Evolutionary conservation across 768 basidiomycete genomes (phyloP).

Genomic region (Cystofilobasidium capitatum): DNA sequence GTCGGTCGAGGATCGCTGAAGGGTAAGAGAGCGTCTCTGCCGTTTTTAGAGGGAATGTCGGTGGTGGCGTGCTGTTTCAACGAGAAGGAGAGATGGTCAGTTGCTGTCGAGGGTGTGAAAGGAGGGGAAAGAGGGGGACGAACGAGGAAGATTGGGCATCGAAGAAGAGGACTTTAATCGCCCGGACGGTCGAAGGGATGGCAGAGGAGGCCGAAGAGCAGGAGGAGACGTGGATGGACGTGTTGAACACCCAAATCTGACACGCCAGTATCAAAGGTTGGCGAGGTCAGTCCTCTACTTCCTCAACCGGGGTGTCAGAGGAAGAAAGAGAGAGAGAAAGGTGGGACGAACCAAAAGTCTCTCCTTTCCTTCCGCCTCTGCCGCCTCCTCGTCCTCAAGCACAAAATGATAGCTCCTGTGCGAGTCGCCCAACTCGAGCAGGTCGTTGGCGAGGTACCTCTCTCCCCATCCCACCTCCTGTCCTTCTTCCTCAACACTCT

Average conservation of each 20-base stretch:
- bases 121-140: background rate
- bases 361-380: slow-evolving; percentile 61
- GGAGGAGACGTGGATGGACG: slow-evolving; percentile 70
- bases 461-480: too few relatives aligned
- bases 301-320: background rate
- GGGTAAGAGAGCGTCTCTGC: slow-evolving; percentile 84
- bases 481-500: too few relatives aligned
- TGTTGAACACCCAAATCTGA: slow-evolving; percentile 93
- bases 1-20: slow-evolving; percentile 58
- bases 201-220: slow-evolving; percentile 49
- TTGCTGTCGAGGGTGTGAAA: background rate
- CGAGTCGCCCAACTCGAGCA: slow-evolving; percentile 81
- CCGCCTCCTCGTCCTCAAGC: slow-evolving; percentile 67
- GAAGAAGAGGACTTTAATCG: slow-evolving; percentile 7
- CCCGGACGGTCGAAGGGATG: slow-evolving; percentile 49
- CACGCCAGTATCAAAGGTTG: background rate
- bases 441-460: slow-evolving; percentile 77
- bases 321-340: background rate
- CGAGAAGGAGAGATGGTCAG: background rate
- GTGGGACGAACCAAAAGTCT: slow-evolving; percentile 58
- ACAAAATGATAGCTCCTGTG: slow-evolving; percentile 91
- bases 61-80: background rate
- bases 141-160: background rate
- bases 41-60: slow-evolving; percentile 17
- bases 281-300: too few relatives aligned